Evolutionary conservation across 768 basidiomycete species (phyloP).

Genomic region (Tulasnella sp.): DNA sequence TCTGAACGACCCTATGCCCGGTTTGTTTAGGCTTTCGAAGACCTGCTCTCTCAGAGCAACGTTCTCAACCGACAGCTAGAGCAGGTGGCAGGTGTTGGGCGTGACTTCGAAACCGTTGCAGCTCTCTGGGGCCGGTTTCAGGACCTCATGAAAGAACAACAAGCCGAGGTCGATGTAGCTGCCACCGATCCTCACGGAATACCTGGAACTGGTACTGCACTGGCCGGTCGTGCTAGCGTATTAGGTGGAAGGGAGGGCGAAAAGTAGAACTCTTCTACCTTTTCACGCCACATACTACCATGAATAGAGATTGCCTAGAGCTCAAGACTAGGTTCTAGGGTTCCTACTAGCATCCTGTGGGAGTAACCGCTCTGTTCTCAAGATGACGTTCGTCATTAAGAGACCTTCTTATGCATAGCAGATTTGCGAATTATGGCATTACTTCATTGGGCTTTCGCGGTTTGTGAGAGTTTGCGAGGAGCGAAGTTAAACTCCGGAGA

Average conservation of each 20-base stretch:
- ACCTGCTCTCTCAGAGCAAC: constrained; percentile 74
- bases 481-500: too few species aligned
- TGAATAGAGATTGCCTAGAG: too few species aligned
- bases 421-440: too few species aligned
- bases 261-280: background rate
- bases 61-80: constrained; percentile 82
- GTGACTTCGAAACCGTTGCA: constrained; percentile 83
- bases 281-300: too few species aligned
- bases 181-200: constrained; percentile 3
- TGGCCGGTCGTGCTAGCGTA: constrained; percentile 7
- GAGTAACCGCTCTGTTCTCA: too few species aligned
- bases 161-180: constrained; percentile 9
- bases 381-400: too few species aligned
- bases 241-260: background rate
- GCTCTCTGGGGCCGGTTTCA: constrained; percentile 75
- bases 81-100: constrained; percentile 85
- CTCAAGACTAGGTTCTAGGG: too few species aligned
- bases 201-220: constrained; percentile 13
- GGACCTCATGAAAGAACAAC: constrained; percentile 48
- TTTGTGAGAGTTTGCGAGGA: too few species aligned
- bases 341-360: too few species aligned
- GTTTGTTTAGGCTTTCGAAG: constrained; percentile 64
- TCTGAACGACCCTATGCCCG: background rate
- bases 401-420: too few species aligned
- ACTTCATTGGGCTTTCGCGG: too few species aligned